Conservation (phyloP, 192 early-diverging fungal genomes). For the Mortierella claussenii region DNA sequence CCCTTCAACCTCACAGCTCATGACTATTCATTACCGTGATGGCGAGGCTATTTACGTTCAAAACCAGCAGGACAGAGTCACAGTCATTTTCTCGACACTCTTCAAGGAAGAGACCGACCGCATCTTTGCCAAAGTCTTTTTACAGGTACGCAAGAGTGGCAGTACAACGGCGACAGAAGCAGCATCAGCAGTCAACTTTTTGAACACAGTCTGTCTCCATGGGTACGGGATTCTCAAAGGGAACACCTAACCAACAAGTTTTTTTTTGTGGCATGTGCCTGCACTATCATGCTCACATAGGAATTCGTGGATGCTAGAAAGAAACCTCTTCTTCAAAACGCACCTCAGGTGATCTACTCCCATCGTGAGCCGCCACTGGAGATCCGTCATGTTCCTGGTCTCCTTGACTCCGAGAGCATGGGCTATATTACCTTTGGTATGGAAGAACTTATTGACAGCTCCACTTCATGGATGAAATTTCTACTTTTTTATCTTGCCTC, state of each 20-base stretch:
- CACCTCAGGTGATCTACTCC: constrained; percentile 96
- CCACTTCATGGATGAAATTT: not conserved
- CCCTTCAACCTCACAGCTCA: constrained; percentile 75
- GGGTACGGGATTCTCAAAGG: too few relatives aligned
- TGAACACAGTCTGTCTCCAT: too few relatives aligned
- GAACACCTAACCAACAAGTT: too few relatives aligned
- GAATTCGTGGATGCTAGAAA: constrained; percentile 99
- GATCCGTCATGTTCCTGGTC: constrained; percentile 78
- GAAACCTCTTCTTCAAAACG: constrained; percentile 87
- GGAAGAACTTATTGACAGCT: too few relatives aligned
- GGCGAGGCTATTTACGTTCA: constrained; percentile 95
- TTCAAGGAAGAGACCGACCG: constrained; percentile 99
- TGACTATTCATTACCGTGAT: constrained; percentile 95
- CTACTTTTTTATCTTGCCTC: not conserved
- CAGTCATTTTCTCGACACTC: constrained; percentile 95
- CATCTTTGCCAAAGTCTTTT: constrained; percentile 95
- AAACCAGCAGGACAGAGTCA: constrained; percentile 92
- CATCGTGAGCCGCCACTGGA: constrained; percentile 94
- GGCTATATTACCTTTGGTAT: constrained; percentile 97
- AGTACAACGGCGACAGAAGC: too few relatives aligned
- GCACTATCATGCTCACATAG: constrained; percentile 56
- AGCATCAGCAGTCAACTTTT: too few relatives aligned
- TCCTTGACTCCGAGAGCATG: constrained; percentile 83
- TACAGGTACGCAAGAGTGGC: constrained; percentile 92
- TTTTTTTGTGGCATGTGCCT: too few relatives aligned